A percentile compares a stretch with the other conserved stretches of the same genome.
These are phyloP conservation scores for Cercophora samala DNA, from an alignment of 495 filamentous ascomycete species.

Conservation along the genomic window DNA sequence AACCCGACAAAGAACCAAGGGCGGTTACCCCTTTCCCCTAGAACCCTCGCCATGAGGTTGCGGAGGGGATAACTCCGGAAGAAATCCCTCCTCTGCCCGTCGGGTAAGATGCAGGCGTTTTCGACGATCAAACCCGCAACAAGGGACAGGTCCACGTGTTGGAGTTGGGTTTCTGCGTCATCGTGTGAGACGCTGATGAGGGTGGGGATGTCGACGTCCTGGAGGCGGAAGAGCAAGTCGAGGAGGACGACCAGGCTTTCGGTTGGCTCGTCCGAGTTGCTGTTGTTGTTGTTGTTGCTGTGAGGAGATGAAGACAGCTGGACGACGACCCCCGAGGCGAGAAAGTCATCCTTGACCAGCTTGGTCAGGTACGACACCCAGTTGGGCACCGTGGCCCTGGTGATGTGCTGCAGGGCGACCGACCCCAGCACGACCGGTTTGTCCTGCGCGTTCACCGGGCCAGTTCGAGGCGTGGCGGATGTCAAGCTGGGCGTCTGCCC, in stretches of 20 bases:
- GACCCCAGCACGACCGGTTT: neutral
- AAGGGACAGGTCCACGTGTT: conserved; percentile 14
- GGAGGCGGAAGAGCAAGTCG: conserved; percentile 14
- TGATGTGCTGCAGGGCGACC: neutral
- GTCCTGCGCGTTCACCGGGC: neutral
- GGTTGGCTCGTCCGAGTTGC: neutral
- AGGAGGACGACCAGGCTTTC: neutral
- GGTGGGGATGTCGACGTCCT: conserved; percentile 13
- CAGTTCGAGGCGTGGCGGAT: neutral
- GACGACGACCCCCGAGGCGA: neutral
- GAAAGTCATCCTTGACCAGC: neutral
- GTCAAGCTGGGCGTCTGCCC: neutral
- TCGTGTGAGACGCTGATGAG: conserved; percentile 19
- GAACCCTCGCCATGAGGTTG: conserved; percentile 34
- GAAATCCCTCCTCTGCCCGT: conserved; percentile 50
- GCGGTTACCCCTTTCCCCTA: conserved; percentile 12
- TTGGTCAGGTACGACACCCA: neutral
- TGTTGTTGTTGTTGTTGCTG: neutral
- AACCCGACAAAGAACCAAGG: conserved; percentile 30
- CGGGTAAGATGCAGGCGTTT: conserved; percentile 48
- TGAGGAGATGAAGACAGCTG: neutral
- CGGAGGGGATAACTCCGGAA: conserved; percentile 45
- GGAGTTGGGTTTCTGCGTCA: neutral
- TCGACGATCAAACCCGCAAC: conserved; percentile 44
- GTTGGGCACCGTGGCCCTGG: neutral